Conservation (phyloP, 2,329 filamentous ascomycete species). For the Orbilia brochopaga region DNA sequence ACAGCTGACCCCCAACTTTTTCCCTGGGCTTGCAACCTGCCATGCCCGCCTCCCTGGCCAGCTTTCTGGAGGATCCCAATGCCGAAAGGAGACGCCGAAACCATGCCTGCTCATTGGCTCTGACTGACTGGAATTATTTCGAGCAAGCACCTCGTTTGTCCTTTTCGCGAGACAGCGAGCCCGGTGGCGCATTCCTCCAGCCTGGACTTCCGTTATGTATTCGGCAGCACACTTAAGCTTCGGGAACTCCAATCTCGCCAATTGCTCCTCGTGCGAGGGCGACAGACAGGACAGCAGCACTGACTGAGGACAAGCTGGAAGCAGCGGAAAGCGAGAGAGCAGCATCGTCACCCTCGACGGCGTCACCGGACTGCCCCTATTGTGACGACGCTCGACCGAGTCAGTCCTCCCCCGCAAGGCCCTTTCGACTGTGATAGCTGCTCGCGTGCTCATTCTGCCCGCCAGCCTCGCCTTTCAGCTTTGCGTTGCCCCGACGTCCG, state of each 20-base stretch:
- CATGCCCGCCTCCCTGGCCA: not conserved
- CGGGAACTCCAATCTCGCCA: slow-evolving; percentile 12
- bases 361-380: slow-evolving; percentile 28
- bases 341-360: slow-evolving; percentile 9
- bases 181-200: slow-evolving; percentile 44
- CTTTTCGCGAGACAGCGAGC: slow-evolving; percentile 9
- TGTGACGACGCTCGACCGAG: slow-evolving; percentile 17
- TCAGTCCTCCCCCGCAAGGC: slow-evolving; percentile 1
- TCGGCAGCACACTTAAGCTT: slow-evolving; percentile 19
- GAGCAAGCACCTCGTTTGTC: not conserved
- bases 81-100: slow-evolving; percentile 34
- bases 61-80: slow-evolving; percentile 29
- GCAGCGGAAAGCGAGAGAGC: not conserved
- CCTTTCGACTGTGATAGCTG: slow-evolving; percentile 16
- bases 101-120: slow-evolving; percentile 31
- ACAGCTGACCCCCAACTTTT: slow-evolving; percentile 48
- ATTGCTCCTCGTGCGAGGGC: slow-evolving; percentile 29
- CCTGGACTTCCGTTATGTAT: slow-evolving; percentile 3
- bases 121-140: slow-evolving; percentile 3
- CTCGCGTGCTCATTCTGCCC: slow-evolving; percentile 33
- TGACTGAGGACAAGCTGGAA: not conserved
- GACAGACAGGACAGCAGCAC: not conserved
- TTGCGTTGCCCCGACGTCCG: slow-evolving; percentile 35
- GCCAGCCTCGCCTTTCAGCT: not conserved
- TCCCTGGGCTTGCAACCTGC: slow-evolving; percentile 5